These are phyloP conservation scores for Rhizophora apiculata DNA, from an alignment of 345 rosid genomes.

Conservation along the genomic window DNA sequence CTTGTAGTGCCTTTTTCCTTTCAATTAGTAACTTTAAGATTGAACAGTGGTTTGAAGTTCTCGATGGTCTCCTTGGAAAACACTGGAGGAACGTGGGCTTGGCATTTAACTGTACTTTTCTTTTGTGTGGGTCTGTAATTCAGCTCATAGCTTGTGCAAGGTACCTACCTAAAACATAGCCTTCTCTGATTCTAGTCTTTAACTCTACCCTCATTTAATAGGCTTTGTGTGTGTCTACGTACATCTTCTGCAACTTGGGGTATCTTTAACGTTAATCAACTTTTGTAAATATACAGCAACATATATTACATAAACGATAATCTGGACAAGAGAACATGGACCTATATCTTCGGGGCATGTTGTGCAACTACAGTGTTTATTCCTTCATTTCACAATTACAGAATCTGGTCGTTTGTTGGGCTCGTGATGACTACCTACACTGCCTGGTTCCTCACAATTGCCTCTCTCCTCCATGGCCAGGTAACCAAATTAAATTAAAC, in stretches of 20 bases:
- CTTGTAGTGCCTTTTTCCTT: neutral
- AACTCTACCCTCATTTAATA: constrained; percentile 3
- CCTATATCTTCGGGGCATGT: constrained; percentile 97
- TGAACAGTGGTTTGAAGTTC: constrained; percentile 95
- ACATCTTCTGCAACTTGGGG: constrained; percentile 13
- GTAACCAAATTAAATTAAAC: constrained; percentile 22
- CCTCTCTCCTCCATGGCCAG: constrained; percentile 95
- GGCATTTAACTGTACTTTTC: constrained; percentile 98
- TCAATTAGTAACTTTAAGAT: neutral
- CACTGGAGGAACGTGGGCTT: constrained; percentile 99
- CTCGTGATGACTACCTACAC: constrained; percentile 98
- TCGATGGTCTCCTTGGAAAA: constrained; percentile 95
- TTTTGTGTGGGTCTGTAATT: constrained; percentile 98
- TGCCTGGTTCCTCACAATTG: constrained; percentile 96
- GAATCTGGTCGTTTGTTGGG: constrained; percentile 98
- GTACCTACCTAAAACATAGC: constrained; percentile 26
- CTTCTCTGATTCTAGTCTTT: constrained; percentile 18
- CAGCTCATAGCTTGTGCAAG: constrained; percentile 99
- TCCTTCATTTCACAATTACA: constrained; percentile 97
- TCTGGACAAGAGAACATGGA: constrained; percentile 99
- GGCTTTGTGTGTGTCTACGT: neutral
- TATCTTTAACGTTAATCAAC: neutral
- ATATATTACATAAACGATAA: constrained; percentile 97
- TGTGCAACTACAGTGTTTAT: constrained; percentile 97
- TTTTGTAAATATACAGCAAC: constrained; percentile 52